These are phyloP conservation scores for Plasmodium cynomolgi DNA, from an alignment of 169 alveolate genomes.

Conservation along the genomic window DNA sequence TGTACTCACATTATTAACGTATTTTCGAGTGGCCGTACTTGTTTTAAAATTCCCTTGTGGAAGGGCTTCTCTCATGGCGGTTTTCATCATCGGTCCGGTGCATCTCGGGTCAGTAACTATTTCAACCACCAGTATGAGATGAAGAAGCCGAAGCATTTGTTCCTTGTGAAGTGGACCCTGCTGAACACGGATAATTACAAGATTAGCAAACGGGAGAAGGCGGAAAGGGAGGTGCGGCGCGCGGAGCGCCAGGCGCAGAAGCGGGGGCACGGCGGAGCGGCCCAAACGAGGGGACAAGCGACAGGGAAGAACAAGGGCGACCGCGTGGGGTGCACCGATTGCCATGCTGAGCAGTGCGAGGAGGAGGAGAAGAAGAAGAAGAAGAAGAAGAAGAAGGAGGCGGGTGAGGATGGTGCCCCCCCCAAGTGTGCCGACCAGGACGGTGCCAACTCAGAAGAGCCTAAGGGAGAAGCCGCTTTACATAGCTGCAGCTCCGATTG, in stretches of 20 bases:
- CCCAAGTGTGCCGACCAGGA: not conserved
- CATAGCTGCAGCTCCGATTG: not conserved
- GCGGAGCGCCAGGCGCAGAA: not conserved
- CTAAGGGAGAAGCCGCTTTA: not conserved
- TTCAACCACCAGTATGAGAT: constrained; percentile 28
- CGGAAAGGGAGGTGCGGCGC: not conserved
- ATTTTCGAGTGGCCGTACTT: constrained; percentile 20
- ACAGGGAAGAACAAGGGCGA: not conserved
- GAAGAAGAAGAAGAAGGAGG: not conserved
- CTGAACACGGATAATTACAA: constrained; percentile 39
- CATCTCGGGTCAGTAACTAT: constrained; percentile 4
- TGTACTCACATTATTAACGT: constrained; percentile 32
- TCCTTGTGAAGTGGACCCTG: constrained; percentile 29
- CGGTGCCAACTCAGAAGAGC: not conserved
- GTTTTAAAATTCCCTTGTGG: constrained; percentile 17
- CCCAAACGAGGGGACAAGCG: not conserved
- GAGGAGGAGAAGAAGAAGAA: not conserved
- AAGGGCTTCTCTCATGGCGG: not conserved
- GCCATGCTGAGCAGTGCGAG: not conserved
- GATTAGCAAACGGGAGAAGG: constrained; percentile 2
- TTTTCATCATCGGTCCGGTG: not conserved
- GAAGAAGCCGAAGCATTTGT: constrained; percentile 35
- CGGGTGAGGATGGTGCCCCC: not conserved
- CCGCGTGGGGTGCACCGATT: not conserved
- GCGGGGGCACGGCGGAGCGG: too few relatives aligned